These are phyloP conservation scores for Aureobasidium sp. DNA, from an alignment of 2,329 filamentous ascomycete genomes.

Conservation along the genomic window DNA sequence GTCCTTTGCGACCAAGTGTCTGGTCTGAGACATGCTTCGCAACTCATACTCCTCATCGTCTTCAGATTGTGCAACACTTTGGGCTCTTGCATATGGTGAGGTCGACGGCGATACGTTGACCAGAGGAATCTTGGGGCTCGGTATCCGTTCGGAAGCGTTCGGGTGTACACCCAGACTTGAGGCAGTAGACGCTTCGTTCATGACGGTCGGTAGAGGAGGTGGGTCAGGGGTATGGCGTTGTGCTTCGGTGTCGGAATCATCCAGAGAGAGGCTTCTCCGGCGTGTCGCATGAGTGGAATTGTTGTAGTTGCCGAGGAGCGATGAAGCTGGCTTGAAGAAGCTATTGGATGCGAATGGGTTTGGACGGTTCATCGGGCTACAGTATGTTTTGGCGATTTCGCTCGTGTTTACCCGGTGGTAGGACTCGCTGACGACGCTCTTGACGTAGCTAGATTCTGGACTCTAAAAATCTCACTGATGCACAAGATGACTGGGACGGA, in stretches of 20 bases:
- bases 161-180: constrained; percentile 22
- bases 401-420: neutral
- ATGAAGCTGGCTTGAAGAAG: constrained; percentile 34
- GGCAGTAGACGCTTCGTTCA: neutral
- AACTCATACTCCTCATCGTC: constrained; percentile 40
- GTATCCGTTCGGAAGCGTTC: constrained; percentile 18
- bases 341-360: constrained; percentile 23
- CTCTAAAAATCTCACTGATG: neutral
- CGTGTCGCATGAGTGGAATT: constrained; percentile 22
- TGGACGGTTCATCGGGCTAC: constrained; percentile 21
- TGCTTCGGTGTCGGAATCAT: constrained; percentile 31
- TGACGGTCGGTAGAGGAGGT: neutral
- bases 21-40: constrained; percentile 30
- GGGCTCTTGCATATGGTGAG: constrained; percentile 38
- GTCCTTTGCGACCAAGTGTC: constrained; percentile 32
- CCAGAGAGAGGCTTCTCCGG: constrained; percentile 27
- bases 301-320: constrained; percentile 26
- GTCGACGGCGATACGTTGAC: constrained; percentile 40
- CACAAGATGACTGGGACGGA: too few relatives aligned
- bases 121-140: constrained; percentile 32
- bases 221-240: constrained; percentile 17
- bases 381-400: neutral
- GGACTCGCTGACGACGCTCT: neutral
- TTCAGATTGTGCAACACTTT: constrained; percentile 39
- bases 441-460: neutral